phyloP scores from a whole-genome alignment of 345 rosid species.

The Lumnitzera racemosa region DNA sequence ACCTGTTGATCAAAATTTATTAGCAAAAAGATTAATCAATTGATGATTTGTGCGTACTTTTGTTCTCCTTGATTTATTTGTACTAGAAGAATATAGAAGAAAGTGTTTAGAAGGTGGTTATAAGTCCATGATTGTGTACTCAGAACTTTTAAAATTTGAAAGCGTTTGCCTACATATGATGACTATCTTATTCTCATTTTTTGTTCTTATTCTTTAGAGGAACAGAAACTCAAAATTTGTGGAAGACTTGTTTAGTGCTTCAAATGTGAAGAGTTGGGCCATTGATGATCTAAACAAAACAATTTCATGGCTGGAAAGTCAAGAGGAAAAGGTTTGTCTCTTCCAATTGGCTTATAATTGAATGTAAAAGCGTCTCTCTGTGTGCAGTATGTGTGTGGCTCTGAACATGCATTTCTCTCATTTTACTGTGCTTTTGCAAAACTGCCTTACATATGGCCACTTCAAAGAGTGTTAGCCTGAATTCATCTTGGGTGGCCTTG shows the following conservation, averaged over 20 bases:
- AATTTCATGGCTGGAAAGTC: conserved; percentile 73
- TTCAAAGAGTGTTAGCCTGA: no score
- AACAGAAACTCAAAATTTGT: conserved; percentile 20
- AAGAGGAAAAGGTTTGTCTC: conserved; percentile 66
- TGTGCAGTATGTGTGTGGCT: no score
- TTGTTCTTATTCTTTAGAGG: conserved; percentile 27
- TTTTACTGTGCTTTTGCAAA: no score
- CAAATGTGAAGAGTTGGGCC: conserved; percentile 69
- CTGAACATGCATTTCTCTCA: no score
- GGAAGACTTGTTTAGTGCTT: conserved; percentile 30
- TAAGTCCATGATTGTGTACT: no score
- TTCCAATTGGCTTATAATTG: conserved; percentile 4
- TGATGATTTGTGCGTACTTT: not conserved
- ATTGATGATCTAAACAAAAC: conserved; percentile 60
- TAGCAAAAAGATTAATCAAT: no score
- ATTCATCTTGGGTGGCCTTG: no score
- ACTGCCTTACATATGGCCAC: no score
- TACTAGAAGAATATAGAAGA: no score
- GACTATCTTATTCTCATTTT: not conserved
- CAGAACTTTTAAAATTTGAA: not conserved
- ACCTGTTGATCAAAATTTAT: no score
- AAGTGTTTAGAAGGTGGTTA: no score
- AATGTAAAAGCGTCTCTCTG: not conserved
- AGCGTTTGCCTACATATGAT: not conserved
- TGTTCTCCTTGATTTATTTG: no score